Evolutionary conservation across 2,329 filamentous ascomycete genomes (phyloP).

Genomic region (Aspergillus calidoustus): DNA sequence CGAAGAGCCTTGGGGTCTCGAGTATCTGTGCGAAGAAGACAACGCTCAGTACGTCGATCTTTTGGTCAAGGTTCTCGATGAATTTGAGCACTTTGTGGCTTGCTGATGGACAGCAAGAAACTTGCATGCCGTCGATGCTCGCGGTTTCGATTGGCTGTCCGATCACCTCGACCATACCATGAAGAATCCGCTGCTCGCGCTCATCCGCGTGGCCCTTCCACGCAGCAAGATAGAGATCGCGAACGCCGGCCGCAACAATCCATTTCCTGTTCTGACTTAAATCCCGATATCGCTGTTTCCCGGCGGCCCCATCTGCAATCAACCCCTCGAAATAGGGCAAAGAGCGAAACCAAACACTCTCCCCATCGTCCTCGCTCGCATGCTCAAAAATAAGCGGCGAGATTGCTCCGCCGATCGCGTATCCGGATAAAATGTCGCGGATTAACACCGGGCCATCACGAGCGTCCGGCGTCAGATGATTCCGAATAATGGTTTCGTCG

Average conservation of each 20-base stretch:
- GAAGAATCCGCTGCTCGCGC: background rate
- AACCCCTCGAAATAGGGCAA: background rate
- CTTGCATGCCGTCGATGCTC: background rate
- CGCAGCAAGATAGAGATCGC: background rate
- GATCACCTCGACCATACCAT: background rate
- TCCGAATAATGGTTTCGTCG: background rate
- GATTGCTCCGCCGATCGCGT: background rate
- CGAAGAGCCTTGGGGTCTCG: background rate
- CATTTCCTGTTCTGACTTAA: background rate
- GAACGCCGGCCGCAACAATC: background rate
- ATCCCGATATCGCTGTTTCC: background rate
- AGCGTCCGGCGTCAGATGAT: background rate
- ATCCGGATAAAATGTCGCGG: background rate
- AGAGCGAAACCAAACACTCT: background rate
- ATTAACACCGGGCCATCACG: background rate
- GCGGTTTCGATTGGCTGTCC: background rate
- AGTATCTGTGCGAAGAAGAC: background rate
- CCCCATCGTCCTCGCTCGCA: background rate
- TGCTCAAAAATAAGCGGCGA: background rate
- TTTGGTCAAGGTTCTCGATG: conserved; percentile 1
- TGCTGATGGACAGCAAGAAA: background rate
- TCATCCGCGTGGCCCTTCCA: background rate
- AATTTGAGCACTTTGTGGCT: conserved; percentile 1
- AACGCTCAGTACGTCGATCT: background rate
- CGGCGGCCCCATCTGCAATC: background rate